Percentiles rank a stretch among this genome's conserved stretches.
phyloP scores from a whole-genome alignment of 2,329 filamentous ascomycete species.

The Pseudogymnoascus sp. region DNA sequence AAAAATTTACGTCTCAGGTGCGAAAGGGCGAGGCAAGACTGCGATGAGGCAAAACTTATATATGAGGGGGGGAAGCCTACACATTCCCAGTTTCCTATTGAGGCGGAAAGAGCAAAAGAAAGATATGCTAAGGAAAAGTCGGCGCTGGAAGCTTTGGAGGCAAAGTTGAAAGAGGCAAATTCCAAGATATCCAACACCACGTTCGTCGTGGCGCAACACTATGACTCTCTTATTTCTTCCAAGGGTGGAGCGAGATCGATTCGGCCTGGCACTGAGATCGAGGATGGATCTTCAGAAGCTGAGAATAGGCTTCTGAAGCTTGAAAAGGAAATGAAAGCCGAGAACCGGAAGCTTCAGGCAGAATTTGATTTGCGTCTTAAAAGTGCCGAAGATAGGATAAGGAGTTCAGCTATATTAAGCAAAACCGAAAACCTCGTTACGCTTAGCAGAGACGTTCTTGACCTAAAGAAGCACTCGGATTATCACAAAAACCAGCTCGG shows the following conservation, averaged over 20 bases:
- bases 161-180: background rate
- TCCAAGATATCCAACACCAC: background rate
- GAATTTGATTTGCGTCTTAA: background rate
- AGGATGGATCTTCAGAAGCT: background rate
- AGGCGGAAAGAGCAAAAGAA: background rate
- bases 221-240: background rate
- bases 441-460: background rate
- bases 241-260: background rate
- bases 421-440: background rate
- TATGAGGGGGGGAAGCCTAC: background rate
- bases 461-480: background rate
- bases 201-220: background rate
- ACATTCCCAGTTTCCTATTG: conserved; percentile 2
- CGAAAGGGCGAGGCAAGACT: background rate
- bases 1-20: background rate
- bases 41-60: background rate
- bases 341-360: background rate
- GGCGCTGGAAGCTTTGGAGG: background rate
- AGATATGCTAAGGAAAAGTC: background rate
- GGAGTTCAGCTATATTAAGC: background rate
- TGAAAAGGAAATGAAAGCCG: background rate
- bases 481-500: background rate
- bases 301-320: background rate
- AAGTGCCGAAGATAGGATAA: background rate
- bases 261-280: background rate